A percentile compares a stretch with the other conserved stretches of the same genome.
Evolutionary conservation across 1,139 yeast species (phyloP).

Genomic region (Candida frijolesensis): DNA sequence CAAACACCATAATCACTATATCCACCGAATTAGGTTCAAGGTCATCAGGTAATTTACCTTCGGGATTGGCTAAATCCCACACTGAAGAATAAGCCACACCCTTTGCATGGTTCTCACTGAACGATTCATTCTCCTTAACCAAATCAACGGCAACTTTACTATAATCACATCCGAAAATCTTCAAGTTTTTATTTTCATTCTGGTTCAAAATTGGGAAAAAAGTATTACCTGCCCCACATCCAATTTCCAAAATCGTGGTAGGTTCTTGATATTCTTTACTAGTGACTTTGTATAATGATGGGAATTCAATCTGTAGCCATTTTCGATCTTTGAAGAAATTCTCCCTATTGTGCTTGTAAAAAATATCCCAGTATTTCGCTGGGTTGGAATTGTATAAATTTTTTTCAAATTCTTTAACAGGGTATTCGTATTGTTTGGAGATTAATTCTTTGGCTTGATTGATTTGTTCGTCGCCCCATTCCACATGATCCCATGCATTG

Average conservation of each 20-base stretch:
- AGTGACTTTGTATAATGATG: conserved; percentile 77
- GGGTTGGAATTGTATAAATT: conserved; percentile 79
- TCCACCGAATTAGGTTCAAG: conserved; percentile 83
- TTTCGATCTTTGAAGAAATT: conserved; percentile 95
- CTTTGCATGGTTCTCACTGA: conserved; percentile 44
- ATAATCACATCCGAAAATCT: conserved; percentile 86
- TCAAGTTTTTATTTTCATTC: conserved; percentile 76
- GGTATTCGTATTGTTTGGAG: conserved; percentile 71
- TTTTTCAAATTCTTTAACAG: conserved; percentile 87
- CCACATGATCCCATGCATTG: conserved; percentile 98
- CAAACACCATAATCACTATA: conserved; percentile 89
- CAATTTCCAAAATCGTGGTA: conserved; percentile 81
- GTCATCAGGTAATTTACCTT: conserved; percentile 78
- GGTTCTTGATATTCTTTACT: conserved; percentile 65
- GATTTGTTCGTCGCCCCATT: conserved; percentile 93
- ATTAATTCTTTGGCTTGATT: conserved; percentile 75
- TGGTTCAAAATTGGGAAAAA: conserved; percentile 84
- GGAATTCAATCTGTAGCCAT: conserved; percentile 95
- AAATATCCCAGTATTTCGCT: conserved; percentile 93
- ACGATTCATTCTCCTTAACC: conserved; percentile 65
- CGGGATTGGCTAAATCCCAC: conserved; percentile 90
- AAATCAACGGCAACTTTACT: conserved; percentile 88
- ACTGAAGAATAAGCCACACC: conserved; percentile 81
- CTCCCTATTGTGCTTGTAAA: conserved; percentile 85
- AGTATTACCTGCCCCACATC: conserved; percentile 99